Evolutionary conservation across 129 eudicot genomes (phyloP).

Genomic region (Silybum marianum): DNA sequence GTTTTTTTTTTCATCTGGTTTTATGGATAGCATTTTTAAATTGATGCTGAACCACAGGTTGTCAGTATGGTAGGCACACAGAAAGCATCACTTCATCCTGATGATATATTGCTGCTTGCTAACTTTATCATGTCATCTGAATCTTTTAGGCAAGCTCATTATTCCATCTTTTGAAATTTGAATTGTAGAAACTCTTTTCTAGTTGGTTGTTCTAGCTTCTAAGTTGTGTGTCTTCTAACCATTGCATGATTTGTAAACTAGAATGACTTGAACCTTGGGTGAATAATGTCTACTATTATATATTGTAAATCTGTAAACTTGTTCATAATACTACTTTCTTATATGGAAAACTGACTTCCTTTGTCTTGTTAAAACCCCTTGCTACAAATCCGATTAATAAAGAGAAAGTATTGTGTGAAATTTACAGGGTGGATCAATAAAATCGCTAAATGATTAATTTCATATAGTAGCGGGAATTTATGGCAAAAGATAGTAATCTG

Average conservation of each 20-base stretch:
- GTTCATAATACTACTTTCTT: background rate
- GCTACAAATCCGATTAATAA: background rate
- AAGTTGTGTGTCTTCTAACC: background rate
- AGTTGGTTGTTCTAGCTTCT: background rate
- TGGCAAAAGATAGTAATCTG: conserved; percentile 3
- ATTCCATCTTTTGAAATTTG: background rate
- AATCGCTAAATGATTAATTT: background rate
- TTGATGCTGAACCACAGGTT: background rate
- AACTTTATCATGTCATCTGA: conserved; percentile 95
- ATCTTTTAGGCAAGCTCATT: conserved; percentile 73
- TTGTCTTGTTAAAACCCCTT: background rate
- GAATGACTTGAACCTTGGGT: background rate
- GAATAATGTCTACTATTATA: background rate
- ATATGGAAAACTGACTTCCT: background rate
- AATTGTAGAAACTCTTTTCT: background rate
- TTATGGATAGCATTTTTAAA: background rate
- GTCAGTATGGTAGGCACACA: conserved; percentile 90
- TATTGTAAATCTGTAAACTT: background rate
- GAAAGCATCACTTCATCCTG: conserved; percentile 94
- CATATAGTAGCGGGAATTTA: background rate
- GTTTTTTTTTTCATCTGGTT: background rate
- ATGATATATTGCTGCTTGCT: conserved; percentile 86
- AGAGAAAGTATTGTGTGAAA: background rate
- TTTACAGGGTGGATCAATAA: background rate
- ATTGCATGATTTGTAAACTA: background rate